Conservation (phyloP, 257 asterid genomes). For the Vinca minor region DNA sequence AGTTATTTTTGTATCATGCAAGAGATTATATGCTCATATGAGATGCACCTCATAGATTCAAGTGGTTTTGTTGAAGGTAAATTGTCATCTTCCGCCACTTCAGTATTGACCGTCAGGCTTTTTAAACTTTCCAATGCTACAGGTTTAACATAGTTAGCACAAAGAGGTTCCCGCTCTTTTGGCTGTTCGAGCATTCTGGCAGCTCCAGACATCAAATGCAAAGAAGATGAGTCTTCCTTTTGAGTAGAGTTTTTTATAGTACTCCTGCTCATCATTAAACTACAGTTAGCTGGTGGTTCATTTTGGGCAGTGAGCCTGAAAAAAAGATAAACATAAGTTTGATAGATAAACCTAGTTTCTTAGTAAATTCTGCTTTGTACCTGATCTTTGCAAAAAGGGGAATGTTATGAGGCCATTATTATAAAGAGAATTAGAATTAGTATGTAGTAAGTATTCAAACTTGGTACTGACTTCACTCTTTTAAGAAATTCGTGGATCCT, state of each 20-base stretch:
- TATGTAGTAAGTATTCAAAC: too few relatives aligned
- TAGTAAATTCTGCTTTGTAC: neutral
- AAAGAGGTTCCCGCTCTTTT: neutral
- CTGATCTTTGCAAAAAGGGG: neutral
- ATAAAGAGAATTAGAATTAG: too few relatives aligned
- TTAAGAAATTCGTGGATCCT: too few relatives aligned
- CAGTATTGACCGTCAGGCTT: neutral
- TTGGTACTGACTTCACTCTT: too few relatives aligned
- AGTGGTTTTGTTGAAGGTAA: neutral
- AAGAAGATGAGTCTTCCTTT: neutral
- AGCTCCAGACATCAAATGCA: neutral
- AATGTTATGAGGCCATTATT: too few relatives aligned
- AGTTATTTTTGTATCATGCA: neutral
- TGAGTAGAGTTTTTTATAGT: neutral
- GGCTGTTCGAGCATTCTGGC: neutral
- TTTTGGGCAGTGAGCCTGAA: conserved; percentile 6
- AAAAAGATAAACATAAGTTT: neutral
- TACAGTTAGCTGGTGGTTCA: neutral
- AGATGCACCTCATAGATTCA: neutral
- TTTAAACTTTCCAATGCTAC: neutral
- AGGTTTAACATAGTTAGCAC: neutral
- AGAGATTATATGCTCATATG: neutral
- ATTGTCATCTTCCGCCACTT: neutral
- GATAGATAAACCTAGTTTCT: neutral
- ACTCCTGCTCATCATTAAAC: neutral